Conservation (phyloP, 495 filamentous ascomycete genomes). For the Penicillium antarcticum region DNA sequence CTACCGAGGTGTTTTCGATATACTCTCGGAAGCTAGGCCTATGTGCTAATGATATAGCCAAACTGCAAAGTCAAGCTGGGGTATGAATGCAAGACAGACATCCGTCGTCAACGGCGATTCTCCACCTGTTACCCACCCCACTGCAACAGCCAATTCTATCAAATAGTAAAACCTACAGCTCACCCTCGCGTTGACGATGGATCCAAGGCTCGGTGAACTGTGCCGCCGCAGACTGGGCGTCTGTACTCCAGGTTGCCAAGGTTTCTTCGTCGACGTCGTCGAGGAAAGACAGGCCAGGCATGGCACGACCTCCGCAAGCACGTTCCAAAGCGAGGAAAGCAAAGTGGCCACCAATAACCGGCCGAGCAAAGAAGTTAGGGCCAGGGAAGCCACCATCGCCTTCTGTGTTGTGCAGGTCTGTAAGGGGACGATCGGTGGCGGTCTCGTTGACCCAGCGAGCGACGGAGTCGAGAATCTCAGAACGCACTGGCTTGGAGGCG, state of each 20-base stretch:
- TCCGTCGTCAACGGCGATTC: neutral
- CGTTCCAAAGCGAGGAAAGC: conserved; percentile 75
- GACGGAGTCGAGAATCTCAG: conserved; percentile 72
- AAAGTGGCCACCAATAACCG: conserved; percentile 87
- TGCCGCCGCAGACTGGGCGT: conserved; percentile 25
- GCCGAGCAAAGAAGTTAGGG: conserved; percentile 72
- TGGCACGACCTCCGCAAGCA: conserved; percentile 69
- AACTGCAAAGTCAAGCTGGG: neutral
- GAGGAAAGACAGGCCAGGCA: conserved; percentile 61
- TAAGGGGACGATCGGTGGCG: conserved; percentile 69
- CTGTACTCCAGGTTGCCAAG: conserved; percentile 16
- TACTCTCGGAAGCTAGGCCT: neutral
- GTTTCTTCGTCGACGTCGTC: conserved; percentile 37
- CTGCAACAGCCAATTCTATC: neutral
- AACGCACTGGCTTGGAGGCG: conserved; percentile 58
- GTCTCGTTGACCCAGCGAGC: conserved; percentile 88
- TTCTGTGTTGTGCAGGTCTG: conserved; percentile 82
- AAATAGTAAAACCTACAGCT: conserved; percentile 10
- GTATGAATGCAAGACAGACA: neutral
- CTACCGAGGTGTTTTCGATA: neutral
- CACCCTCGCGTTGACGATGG: conserved; percentile 16
- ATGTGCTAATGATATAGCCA: conserved; percentile 10
- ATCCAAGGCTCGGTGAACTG: conserved; percentile 9
- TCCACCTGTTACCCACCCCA: neutral
- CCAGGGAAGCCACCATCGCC: conserved; percentile 64